Evolutionary conservation across 495 filamentous ascomycete species (phyloP).

Genomic region (Aspergillus avenaceus): DNA sequence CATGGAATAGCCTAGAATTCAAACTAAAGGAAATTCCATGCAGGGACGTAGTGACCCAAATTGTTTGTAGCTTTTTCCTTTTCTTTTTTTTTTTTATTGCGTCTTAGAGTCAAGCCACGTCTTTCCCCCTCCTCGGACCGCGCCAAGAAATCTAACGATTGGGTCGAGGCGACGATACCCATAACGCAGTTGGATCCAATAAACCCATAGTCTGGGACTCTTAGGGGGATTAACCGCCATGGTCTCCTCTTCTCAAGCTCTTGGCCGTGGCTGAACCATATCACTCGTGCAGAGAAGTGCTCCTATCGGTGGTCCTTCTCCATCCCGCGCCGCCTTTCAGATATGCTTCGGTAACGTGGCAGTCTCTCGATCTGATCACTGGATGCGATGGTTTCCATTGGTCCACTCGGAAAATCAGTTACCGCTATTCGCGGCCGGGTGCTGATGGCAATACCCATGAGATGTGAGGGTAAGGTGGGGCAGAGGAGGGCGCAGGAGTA

Average conservation of each 20-base stretch:
- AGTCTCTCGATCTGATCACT: conserved; percentile 1
- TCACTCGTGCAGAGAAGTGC: background rate
- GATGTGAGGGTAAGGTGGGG: conserved; percentile 7
- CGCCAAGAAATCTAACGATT: background rate
- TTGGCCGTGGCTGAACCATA: background rate
- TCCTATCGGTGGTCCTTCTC: background rate
- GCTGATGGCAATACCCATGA: background rate
- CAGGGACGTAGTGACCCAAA: background rate
- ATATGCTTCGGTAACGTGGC: conserved; percentile 4
- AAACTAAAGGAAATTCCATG: background rate
- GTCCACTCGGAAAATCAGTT: conserved; percentile 1
- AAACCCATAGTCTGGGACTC: background rate
- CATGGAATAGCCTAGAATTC: too few species aligned
- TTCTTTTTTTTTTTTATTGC: too few species aligned
- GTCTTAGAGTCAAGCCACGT: background rate
- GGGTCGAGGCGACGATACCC: background rate
- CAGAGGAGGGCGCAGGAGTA: background rate
- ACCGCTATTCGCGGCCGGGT: background rate
- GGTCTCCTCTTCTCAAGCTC: background rate
- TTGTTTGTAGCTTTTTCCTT: too few species aligned
- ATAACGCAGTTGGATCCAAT: background rate
- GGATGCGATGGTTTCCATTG: conserved; percentile 1
- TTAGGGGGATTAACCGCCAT: background rate
- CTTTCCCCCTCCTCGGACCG: background rate
- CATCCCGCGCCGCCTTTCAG: background rate